phyloP scores from a whole-genome alignment of 495 filamentous ascomycete species.

The Xylaria acuta region DNA sequence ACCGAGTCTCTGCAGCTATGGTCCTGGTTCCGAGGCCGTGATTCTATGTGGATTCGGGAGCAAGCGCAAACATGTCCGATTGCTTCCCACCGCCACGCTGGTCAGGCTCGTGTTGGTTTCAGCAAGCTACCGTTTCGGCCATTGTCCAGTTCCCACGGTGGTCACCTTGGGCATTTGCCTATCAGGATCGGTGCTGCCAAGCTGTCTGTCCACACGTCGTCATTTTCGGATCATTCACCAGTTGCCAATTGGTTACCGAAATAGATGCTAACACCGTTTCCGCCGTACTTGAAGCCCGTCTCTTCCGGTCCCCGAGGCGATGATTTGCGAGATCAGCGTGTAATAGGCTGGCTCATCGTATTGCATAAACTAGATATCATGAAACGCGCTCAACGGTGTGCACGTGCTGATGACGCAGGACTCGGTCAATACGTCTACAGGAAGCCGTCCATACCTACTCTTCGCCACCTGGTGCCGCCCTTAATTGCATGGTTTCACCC shows the following conservation, averaged over 20 bases:
- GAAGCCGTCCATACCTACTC: not conserved
- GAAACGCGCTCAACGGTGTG: constrained; percentile 3
- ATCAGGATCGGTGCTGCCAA: constrained; percentile 15
- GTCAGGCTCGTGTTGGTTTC: not conserved
- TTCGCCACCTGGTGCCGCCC: constrained; percentile 23
- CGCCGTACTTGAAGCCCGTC: constrained; percentile 4
- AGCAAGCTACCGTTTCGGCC: not conserved
- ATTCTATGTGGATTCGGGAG: constrained; percentile 7
- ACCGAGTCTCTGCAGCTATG: not conserved
- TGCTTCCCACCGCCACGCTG: constrained; percentile 13
- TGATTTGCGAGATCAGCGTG: constrained; percentile 19
- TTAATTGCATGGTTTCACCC: not conserved
- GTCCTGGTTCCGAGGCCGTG: not conserved
- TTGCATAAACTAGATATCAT: not conserved
- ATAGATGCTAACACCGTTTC: not conserved
- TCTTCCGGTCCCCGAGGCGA: constrained; percentile 9
- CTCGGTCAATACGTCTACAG: constrained; percentile 13
- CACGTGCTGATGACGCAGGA: not conserved
- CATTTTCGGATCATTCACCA: not conserved
- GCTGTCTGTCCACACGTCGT: constrained; percentile 7
- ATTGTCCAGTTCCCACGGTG: not conserved
- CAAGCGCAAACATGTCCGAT: not conserved
- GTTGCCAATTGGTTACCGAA: constrained; percentile 1
- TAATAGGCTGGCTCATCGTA: not conserved
- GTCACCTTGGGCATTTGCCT: constrained; percentile 7